Evolutionary conservation across 2,329 filamentous ascomycete species (phyloP).

Genomic region (Neodidymelliopsis sp.): DNA sequence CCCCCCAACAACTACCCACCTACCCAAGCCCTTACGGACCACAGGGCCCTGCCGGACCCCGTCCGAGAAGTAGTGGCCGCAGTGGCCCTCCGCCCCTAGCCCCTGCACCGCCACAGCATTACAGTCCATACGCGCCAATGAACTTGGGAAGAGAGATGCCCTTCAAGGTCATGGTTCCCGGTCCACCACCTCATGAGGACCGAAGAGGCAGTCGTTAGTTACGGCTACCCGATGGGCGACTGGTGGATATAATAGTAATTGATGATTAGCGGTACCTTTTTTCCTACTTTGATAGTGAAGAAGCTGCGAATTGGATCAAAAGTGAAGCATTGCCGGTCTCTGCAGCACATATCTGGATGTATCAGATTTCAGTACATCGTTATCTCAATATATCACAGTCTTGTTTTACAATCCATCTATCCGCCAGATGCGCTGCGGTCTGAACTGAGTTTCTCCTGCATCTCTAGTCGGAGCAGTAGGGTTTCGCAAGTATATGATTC

Average conservation of each 20-base stretch:
- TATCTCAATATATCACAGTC: too few relatives aligned
- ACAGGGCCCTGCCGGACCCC: constrained; percentile 24
- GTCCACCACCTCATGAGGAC: constrained; percentile 31
- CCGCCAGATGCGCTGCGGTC: background rate
- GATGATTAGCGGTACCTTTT: constrained; percentile 15
- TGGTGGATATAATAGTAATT: constrained; percentile 15
- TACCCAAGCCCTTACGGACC: constrained; percentile 45
- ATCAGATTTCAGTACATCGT: too few relatives aligned
- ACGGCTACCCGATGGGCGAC: constrained; percentile 10
- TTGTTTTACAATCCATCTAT: too few relatives aligned
- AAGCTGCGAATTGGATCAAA: background rate
- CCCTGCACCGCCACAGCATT: constrained; percentile 40
- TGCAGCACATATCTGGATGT: background rate
- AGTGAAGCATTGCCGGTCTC: background rate
- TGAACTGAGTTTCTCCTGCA: background rate
- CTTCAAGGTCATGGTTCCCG: constrained; percentile 44
- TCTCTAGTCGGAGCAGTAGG: background rate
- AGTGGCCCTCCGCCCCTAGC: constrained; percentile 39
- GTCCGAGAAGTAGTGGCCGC: constrained; percentile 34
- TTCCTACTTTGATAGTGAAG: background rate
- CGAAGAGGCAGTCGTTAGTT: constrained; percentile 39
- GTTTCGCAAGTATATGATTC: background rate
- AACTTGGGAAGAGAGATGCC: constrained; percentile 31
- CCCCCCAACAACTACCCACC: constrained; percentile 32
- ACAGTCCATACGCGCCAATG: constrained; percentile 37